These are phyloP conservation scores for Teratosphaeria viscida DNA, from an alignment of 2,329 filamentous ascomycete species.

Conservation along the genomic window DNA sequence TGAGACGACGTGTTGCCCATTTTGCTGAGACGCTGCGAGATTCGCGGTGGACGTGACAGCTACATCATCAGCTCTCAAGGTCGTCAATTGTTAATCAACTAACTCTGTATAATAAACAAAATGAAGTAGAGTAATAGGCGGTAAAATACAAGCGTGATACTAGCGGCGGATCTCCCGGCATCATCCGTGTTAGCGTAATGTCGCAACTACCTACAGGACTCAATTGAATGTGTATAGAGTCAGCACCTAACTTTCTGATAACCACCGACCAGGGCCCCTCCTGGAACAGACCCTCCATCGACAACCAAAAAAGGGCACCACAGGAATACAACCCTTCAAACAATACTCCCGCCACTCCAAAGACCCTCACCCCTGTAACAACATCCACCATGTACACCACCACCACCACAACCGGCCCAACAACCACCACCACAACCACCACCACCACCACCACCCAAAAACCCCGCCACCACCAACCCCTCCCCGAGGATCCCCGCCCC, in stretches of 20 bases:
- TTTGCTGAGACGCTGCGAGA: neutral
- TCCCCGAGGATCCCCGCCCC: neutral
- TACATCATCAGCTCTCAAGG: neutral
- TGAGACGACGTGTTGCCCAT: slow-evolving; percentile 7
- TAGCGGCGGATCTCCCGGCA: neutral
- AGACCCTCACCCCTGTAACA: neutral
- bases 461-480: neutral
- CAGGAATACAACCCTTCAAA: neutral
- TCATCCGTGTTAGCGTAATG: neutral
- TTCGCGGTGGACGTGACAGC: neutral
- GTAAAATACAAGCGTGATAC: neutral
- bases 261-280: neutral
- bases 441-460: neutral
- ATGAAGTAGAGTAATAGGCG: no score
- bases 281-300: neutral
- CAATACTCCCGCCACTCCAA: neutral
- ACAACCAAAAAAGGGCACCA: neutral
- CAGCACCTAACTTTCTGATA: neutral
- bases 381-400: neutral
- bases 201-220: neutral
- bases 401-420: neutral
- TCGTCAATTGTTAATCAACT: no score
- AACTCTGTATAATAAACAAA: no score
- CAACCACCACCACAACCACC: neutral
- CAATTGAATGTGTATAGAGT: neutral